phyloP scores from a whole-genome alignment of 768 basidiomycete species.

The Pisolithus sp. region DNA sequence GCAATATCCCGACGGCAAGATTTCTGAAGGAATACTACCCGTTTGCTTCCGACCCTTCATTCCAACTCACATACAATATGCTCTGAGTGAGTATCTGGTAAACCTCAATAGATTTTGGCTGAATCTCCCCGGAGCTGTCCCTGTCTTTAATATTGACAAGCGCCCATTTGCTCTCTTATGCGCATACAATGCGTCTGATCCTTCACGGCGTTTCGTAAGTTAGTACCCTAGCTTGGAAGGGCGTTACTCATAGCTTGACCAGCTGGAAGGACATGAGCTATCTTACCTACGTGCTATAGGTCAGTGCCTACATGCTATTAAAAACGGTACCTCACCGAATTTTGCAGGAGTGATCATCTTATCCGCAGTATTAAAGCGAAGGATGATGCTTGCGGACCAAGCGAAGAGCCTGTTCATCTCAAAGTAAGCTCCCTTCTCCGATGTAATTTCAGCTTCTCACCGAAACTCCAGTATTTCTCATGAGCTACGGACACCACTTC shows the following conservation, averaged over 20 bases:
- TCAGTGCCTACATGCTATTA: conserved; percentile 16
- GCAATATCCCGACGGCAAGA: conserved; percentile 77
- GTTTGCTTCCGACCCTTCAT: conserved; percentile 77
- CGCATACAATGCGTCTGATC: conserved; percentile 81
- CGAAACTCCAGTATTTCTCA: conserved; percentile 67
- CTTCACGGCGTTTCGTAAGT: conserved; percentile 73
- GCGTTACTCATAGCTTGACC: conserved; percentile 8
- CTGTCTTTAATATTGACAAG: conserved; percentile 90
- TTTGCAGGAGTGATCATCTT: conserved; percentile 77
- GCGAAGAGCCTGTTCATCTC: conserved; percentile 90
- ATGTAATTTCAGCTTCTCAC: conserved; percentile 8
- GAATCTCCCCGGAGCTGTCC: conserved; percentile 53
- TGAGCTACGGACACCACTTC: conserved; percentile 84
- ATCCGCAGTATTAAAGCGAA: conserved; percentile 83
- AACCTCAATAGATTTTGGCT: conserved; percentile 3
- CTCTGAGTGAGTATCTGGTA: conserved; percentile 56
- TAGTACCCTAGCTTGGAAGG: not conserved
- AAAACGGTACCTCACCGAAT: conserved; percentile 2
- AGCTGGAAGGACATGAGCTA: conserved; percentile 85
- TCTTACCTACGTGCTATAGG: conserved; percentile 91
- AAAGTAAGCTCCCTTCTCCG: conserved; percentile 45
- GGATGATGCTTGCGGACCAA: conserved; percentile 93
- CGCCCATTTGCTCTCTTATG: conserved; percentile 86
- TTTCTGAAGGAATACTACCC: conserved; percentile 83
- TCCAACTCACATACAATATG: conserved; percentile 78